These are phyloP conservation scores for Cercospora berteroae DNA, from an alignment of 2,329 filamentous ascomycete genomes.

Conservation along the genomic window DNA sequence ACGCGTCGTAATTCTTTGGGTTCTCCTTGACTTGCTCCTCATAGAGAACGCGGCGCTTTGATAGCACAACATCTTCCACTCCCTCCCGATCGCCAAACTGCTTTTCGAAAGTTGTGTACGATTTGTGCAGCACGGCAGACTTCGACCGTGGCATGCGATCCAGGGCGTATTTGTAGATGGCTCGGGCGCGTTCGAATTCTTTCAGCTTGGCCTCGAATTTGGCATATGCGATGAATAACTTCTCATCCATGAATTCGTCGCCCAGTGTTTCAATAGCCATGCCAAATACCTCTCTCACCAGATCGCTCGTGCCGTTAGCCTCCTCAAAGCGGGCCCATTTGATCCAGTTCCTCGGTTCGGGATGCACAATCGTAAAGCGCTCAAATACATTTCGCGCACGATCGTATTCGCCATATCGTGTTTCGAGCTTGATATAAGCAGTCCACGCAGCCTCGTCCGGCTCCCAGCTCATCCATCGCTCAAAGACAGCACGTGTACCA, in stretches of 20 bases:
- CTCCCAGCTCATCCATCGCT: slow-evolving; percentile 98
- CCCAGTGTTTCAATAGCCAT: slow-evolving; percentile 83
- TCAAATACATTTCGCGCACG: slow-evolving; percentile 86
- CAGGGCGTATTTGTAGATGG: slow-evolving; percentile 95
- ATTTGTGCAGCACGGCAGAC: slow-evolving; percentile 80
- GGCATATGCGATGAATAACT: slow-evolving; percentile 92
- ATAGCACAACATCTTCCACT: slow-evolving; percentile 92
- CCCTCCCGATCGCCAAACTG: slow-evolving; percentile 92
- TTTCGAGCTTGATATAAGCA: slow-evolving; percentile 95
- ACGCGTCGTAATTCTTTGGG: slow-evolving; percentile 92
- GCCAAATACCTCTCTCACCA: slow-evolving; percentile 89
- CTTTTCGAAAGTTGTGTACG: slow-evolving; percentile 97
- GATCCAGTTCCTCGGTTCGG: slow-evolving; percentile 95
- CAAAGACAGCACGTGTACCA: slow-evolving; percentile 89
- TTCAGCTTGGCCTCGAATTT: slow-evolving; percentile 91
- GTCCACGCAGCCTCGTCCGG: slow-evolving; percentile 94
- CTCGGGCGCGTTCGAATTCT: slow-evolving; percentile 87
- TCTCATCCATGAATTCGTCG: slow-evolving; percentile 94
- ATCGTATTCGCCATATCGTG: slow-evolving; percentile 88
- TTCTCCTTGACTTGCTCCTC: slow-evolving; percentile 94
- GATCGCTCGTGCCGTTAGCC: slow-evolving; percentile 85
- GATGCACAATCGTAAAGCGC: slow-evolving; percentile 86
- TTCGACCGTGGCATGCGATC: slow-evolving; percentile 87
- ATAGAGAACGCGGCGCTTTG: slow-evolving; percentile 88
- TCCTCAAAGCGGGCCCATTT: slow-evolving; percentile 98